phyloP scores from a whole-genome alignment of 2,329 filamentous ascomycete genomes.

The Fusarium floridanum region DNA sequence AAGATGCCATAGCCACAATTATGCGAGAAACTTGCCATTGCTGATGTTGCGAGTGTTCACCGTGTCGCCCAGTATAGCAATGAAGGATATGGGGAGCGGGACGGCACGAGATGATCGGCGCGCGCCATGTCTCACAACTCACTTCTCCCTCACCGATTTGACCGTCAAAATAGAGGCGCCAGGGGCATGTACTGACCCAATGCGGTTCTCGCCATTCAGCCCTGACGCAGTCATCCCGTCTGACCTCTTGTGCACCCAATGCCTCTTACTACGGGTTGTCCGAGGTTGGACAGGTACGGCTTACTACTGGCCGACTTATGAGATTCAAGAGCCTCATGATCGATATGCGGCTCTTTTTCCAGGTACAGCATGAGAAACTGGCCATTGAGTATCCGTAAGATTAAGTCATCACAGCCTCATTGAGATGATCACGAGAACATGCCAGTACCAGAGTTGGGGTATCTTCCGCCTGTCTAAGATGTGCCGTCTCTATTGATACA shows the following conservation, averaged over 20 bases:
- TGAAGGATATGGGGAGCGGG: not conserved
- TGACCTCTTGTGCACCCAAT: not conserved
- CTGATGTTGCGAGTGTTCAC: not conserved
- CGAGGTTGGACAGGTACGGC: not conserved
- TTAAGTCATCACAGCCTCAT: not conserved
- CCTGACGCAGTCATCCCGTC: constrained; percentile 7
- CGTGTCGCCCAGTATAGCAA: not conserved
- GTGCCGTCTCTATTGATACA: constrained; percentile 23
- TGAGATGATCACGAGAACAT: not conserved
- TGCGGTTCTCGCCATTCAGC: not conserved
- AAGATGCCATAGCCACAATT: constrained; percentile 23
- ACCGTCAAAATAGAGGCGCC: not conserved
- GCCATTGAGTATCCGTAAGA: not conserved
- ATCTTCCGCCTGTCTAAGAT: constrained; percentile 19
- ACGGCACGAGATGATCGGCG: constrained; percentile 16
- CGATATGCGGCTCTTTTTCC: not conserved
- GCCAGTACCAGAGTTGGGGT: constrained; percentile 12
- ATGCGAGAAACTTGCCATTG: not conserved
- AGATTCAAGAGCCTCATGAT: not conserved
- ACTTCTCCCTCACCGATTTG: not conserved
- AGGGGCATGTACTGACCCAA: not conserved
- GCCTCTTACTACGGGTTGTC: not conserved
- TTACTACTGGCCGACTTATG: not conserved
- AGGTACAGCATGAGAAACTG: not conserved
- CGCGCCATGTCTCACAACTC: constrained; percentile 13